phyloP scores from a whole-genome alignment of 2,329 filamentous ascomycete species.

The Grosmannia huntii region DNA sequence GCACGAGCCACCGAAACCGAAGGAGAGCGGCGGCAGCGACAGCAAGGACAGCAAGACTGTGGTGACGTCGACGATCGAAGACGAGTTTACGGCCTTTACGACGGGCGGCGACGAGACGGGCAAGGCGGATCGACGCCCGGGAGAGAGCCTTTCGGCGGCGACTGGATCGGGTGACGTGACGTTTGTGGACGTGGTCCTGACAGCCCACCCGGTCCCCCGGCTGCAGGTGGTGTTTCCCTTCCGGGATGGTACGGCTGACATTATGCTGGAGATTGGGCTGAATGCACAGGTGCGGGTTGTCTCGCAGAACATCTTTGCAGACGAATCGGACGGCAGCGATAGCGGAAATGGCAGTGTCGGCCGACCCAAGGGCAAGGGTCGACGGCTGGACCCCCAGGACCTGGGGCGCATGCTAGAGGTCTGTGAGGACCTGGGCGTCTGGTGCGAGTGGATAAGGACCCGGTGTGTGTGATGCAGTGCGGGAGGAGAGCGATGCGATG shows the following conservation, averaged over 20 bases:
- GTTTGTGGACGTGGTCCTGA: conserved; percentile 40
- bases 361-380: conserved; percentile 19
- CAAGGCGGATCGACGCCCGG: background rate
- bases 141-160: conserved; percentile 8
- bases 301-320: conserved; percentile 42
- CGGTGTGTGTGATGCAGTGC: conserved; percentile 11
- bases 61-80: conserved; percentile 14
- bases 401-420: conserved; percentile 33
- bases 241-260: conserved; percentile 30
- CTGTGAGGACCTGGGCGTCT: conserved; percentile 38
- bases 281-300: conserved; percentile 46
- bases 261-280: conserved; percentile 45
- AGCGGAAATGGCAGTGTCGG: background rate
- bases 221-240: conserved; percentile 44
- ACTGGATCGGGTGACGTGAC: conserved; percentile 11
- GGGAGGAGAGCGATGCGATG: background rate
- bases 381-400: conserved; percentile 25
- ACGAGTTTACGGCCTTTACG: conserved; percentile 14
- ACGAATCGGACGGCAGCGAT: conserved; percentile 10
- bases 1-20: conserved; percentile 14
- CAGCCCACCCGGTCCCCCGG: conserved; percentile 33
- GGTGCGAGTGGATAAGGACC: conserved; percentile 39
- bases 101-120: conserved; percentile 1
- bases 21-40: too few relatives aligned
- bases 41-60: conserved; percentile 3